These are phyloP conservation scores for Aspergillus costaricaensis DNA, from an alignment of 2,329 filamentous ascomycete species.

Conservation along the genomic window DNA sequence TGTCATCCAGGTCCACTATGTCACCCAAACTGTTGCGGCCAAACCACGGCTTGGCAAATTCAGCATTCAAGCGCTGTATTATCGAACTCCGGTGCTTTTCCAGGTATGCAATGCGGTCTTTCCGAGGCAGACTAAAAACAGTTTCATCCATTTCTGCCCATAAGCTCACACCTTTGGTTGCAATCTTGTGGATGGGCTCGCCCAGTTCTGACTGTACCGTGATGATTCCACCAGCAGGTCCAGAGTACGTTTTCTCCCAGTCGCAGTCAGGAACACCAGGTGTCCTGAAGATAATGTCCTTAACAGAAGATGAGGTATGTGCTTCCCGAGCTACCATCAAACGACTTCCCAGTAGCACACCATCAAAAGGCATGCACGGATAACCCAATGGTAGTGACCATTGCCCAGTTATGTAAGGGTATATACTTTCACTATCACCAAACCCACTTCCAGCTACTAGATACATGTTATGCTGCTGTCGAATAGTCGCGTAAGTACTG, in stretches of 20 bases:
- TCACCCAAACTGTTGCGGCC: constrained; percentile 75
- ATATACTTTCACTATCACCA: constrained; percentile 84
- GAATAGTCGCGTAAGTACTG: constrained; percentile 80
- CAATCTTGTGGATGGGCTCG: constrained; percentile 44
- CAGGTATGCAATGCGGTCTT: constrained; percentile 67
- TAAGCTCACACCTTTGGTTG: constrained; percentile 39
- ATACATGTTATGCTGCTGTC: constrained; percentile 73
- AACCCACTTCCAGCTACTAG: constrained; percentile 90
- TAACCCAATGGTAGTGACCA: constrained; percentile 89
- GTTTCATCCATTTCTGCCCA: constrained; percentile 42
- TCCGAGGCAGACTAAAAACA: constrained; percentile 21
- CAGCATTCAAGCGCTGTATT: constrained; percentile 87
- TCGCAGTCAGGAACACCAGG: constrained; percentile 73
- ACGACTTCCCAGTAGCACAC: constrained; percentile 84
- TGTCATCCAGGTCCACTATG: constrained; percentile 82
- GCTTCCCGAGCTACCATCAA: constrained; percentile 96
- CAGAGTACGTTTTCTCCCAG: constrained; percentile 90
- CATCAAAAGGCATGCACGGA: constrained; percentile 91
- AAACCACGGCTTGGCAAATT: constrained; percentile 96
- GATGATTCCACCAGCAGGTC: constrained; percentile 83
- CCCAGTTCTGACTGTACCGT: constrained; percentile 68
- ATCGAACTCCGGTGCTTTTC: constrained; percentile 82
- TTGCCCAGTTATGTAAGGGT: constrained; percentile 84
- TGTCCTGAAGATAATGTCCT: constrained; percentile 81
- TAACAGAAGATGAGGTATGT: constrained; percentile 78